Evolutionary conservation across 495 filamentous ascomycete species (phyloP), one percentile per base, ranked within the genome.

Genomic region (Penicillium atrosanguineum): DNA sequence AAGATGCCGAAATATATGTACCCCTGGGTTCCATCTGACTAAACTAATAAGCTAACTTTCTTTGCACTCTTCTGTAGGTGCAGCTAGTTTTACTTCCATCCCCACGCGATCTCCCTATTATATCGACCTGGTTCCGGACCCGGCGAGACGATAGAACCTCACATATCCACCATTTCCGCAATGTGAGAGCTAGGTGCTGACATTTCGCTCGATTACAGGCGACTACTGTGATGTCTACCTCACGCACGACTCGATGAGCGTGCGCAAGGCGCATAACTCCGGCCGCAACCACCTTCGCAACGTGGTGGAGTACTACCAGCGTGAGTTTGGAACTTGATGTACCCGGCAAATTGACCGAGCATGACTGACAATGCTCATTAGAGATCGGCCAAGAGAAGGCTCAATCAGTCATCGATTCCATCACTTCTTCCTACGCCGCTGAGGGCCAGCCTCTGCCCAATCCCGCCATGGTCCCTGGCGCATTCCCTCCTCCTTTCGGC

Each of bases 201-300:
- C 55, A 34, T 46, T 44, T 14, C 8, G 39, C 48, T 38, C 36
- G 42, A 61, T 71, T 57, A 74, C 71, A 89, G 92, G 94, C 80
- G 94, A 98, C 71, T 98, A 97, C 79, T 98, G 94, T 83, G 94
- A 98, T 87, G 95, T 98, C 71, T 98, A 98, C 81, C 88, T 98
- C 60, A 98, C 95, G 52, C 94, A 98, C 80, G 95, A 98, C 84
- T 95, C 90, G 14, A 98, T 97, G 92, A 95, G 90, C 76, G 94
- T 98, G 65, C 90, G 94, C 65, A 97, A 97, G 75, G 94, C 94
- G 15, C 94, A 98, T 74, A 98, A 98, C 79, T 88, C 83, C 62
- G 94, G 94, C 53, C 83, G 93, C 43, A 98, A 98, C 74, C 94
- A 98, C 65, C 78, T 97, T 44, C 88, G 95, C 56, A 98, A 98